A percentile compares a stretch with the other conserved stretches of the same genome.
Conservation (phyloP, 192 early-diverging fungal genomes). For the Coemansia sp. region DNA sequence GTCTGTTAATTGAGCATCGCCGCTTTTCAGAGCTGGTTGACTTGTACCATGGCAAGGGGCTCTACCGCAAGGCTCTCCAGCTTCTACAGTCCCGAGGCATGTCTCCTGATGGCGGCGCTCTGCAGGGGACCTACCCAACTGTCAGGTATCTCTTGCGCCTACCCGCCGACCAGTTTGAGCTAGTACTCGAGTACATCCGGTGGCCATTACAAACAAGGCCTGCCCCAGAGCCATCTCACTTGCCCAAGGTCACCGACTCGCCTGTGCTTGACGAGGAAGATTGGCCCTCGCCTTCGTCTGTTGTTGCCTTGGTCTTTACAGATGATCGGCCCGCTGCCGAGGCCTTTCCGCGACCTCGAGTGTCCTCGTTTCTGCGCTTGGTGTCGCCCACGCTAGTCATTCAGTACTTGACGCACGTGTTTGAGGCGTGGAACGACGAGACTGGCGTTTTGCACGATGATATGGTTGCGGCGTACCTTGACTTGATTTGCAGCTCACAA, state of each 20-base stretch:
- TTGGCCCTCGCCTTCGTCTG: conserved; percentile 16
- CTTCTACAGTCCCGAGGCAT: conserved; percentile 62
- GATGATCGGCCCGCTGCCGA: conserved; percentile 57
- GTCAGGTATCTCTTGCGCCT: conserved; percentile 78
- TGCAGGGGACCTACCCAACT: conserved; percentile 63
- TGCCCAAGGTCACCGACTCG: conserved; percentile 21
- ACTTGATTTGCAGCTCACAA: conserved; percentile 52
- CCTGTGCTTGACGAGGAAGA: conserved; percentile 24
- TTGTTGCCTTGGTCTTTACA: conserved; percentile 50
- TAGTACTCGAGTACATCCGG: conserved; percentile 78
- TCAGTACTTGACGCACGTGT: conserved; percentile 78
- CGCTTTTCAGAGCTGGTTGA: conserved; percentile 90
- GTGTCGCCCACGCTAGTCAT: conserved; percentile 65
- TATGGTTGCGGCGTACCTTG: conserved; percentile 76
- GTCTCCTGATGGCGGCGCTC: conserved; percentile 48
- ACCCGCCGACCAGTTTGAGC: conserved; percentile 69
- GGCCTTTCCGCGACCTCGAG: conserved; percentile 58
- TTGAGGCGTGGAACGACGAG: conserved; percentile 65
- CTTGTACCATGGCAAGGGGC: conserved; percentile 85
- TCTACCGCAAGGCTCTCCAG: conserved; percentile 87
- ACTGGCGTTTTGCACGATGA: conserved; percentile 74
- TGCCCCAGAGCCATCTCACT: conserved; percentile 42
- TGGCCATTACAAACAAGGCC: conserved; percentile 74
- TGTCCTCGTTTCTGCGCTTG: conserved; percentile 66
- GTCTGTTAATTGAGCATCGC: conserved; percentile 69